Evolutionary conservation across 352 stramenopile species (phyloP).

Genomic region (Phytopythium aichiense): DNA sequence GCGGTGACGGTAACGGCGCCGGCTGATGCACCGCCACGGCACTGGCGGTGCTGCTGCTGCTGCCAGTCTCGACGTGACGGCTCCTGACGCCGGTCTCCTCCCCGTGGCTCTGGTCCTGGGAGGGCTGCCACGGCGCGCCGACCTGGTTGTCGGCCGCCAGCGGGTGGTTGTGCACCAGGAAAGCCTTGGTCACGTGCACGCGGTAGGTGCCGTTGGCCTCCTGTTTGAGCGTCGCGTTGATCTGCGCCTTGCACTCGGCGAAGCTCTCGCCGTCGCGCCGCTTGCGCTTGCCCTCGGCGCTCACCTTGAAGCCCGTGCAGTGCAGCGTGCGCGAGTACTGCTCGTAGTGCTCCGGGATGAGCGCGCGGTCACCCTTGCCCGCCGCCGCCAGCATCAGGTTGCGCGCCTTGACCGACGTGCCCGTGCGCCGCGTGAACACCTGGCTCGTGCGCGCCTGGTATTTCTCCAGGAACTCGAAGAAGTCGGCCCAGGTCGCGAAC

Average conservation of each 20-base stretch:
- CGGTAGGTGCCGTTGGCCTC: conserved; percentile 17
- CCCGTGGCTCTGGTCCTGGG: not conserved
- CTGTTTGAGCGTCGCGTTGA: conserved; percentile 26
- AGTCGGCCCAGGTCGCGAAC: conserved; percentile 23
- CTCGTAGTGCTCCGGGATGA: conserved; percentile 23
- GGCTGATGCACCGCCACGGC: not conserved
- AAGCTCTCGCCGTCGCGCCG: conserved; percentile 21
- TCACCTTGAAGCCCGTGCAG: conserved; percentile 16
- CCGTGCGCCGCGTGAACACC: conserved; percentile 21
- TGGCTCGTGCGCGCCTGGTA: conserved; percentile 24
- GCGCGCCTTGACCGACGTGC: conserved; percentile 27
- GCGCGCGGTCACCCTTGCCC: not conserved
- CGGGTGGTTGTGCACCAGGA: conserved; percentile 28
- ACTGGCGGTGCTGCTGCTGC: not conserved
- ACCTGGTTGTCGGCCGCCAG: conserved; percentile 2
- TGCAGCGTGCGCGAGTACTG: conserved; percentile 31
- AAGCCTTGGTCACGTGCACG: conserved; percentile 21
- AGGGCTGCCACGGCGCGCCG: not conserved
- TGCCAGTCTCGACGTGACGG: not conserved
- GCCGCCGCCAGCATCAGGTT: conserved; percentile 26
- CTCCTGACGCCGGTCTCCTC: not conserved
- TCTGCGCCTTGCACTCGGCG: conserved; percentile 29
- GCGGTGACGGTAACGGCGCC: not conserved
- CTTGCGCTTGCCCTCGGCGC: conserved; percentile 4
- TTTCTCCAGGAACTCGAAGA: conserved; percentile 23